phyloP scores from a whole-genome alignment of 108 stramenopile genomes.

The Discostella stelligeroides region DNA sequence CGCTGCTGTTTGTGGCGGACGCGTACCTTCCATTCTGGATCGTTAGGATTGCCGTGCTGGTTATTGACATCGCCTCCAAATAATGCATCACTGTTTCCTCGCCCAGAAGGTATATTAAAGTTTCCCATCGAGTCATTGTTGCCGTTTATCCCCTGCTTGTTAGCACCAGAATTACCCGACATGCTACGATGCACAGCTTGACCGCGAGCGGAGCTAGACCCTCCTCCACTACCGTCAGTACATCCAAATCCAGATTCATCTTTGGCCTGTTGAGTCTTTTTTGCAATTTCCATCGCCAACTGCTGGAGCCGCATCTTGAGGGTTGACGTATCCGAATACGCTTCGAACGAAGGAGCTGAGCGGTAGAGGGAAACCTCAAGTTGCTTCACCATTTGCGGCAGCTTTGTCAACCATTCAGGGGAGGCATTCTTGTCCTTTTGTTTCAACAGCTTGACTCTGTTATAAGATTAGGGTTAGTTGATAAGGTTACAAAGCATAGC shows the following conservation, averaged over 20 bases:
- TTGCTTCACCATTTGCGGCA: slow-evolving; percentile 96
- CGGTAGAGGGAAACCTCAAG: slow-evolving; percentile 94
- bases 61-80: slow-evolving; percentile 13
- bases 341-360: slow-evolving; percentile 86
- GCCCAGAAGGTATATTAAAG: slow-evolving; percentile 10
- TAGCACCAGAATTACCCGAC: not conserved
- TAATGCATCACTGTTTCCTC: slow-evolving; percentile 15
- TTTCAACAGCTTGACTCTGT: slow-evolving; percentile 89
- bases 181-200: slow-evolving; percentile 6
- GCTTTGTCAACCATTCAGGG: slow-evolving; percentile 87
- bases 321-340: slow-evolving; percentile 84
- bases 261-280: slow-evolving; percentile 62
- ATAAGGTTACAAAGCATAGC: not conserved
- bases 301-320: slow-evolving; percentile 89
- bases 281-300: slow-evolving; percentile 88
- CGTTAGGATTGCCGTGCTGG: slow-evolving; percentile 63
- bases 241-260: slow-evolving; percentile 19
- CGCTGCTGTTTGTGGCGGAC: slow-evolving; percentile 98
- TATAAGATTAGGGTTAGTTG: not conserved
- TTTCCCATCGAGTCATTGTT: not conserved
- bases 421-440: slow-evolving; percentile 89
- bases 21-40: slow-evolving; percentile 86
- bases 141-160: slow-evolving; percentile 4
- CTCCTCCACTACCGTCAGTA: slow-evolving; percentile 3
- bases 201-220: slow-evolving; percentile 13